Evolutionary conservation across 192 early-diverging fungal genomes (phyloP).

Genomic region (Geranomyces michiganensis): DNA sequence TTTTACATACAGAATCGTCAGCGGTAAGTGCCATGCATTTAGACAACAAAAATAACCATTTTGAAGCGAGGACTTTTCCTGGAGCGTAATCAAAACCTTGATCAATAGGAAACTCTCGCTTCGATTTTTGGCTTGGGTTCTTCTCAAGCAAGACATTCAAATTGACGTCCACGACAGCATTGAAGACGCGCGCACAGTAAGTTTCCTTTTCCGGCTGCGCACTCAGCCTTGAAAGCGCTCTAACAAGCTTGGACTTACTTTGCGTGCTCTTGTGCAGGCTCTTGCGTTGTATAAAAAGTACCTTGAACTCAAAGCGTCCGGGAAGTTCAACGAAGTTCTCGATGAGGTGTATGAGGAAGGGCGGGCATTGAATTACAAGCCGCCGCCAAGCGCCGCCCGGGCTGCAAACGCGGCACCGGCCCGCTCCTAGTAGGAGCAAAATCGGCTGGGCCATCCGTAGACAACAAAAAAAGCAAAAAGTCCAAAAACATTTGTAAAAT

Average conservation of each 20-base stretch:
- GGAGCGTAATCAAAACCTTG: slow-evolving; percentile 27
- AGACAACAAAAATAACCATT: not conserved
- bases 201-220: not conserved
- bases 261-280: slow-evolving; percentile 49
- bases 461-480: too few species aligned
- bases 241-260: slow-evolving; percentile 13
- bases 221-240: slow-evolving; percentile 7
- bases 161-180: slow-evolving; percentile 88
- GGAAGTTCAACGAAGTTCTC: slow-evolving; percentile 70
- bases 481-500: too few species aligned
- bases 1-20: slow-evolving; percentile 82
- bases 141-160: slow-evolving; percentile 85
- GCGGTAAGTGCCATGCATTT: slow-evolving; percentile 46
- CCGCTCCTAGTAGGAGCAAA: too few species aligned
- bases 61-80: not conserved
- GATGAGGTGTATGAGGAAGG: slow-evolving; percentile 87
- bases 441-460: too few species aligned
- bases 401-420: slow-evolving; percentile 1
- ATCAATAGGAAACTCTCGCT: slow-evolving; percentile 78
- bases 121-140: slow-evolving; percentile 88
- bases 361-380: slow-evolving; percentile 41
- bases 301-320: slow-evolving; percentile 61
- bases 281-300: slow-evolving; percentile 85
- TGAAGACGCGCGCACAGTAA: slow-evolving; percentile 86
- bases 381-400: slow-evolving; percentile 23